phyloP scores from a whole-genome alignment of 345 rosid genomes.

The Lepidium sativum region DNA sequence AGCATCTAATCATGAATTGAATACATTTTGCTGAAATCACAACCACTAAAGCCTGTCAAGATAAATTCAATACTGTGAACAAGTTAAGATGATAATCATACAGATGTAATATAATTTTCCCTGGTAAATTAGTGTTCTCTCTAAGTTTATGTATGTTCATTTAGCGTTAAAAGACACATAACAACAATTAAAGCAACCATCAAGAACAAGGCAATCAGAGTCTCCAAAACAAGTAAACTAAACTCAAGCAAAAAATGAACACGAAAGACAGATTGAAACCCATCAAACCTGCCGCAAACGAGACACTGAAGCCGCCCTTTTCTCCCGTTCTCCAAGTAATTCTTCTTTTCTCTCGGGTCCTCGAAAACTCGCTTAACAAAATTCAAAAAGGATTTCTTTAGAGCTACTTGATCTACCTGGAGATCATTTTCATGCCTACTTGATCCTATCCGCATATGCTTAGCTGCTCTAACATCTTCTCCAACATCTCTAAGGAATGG shows the following conservation, averaged over 20 bases:
- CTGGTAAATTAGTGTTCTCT: background rate
- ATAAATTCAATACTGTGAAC: background rate
- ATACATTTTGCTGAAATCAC: background rate
- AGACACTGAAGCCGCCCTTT: constrained; percentile 68
- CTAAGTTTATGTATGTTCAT: constrained; percentile 7
- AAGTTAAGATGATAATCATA: background rate
- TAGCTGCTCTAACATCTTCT: constrained; percentile 48
- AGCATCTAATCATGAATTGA: background rate
- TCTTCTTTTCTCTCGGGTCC: constrained; percentile 48
- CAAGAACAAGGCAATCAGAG: constrained; percentile 14
- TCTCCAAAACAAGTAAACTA: constrained; percentile 14
- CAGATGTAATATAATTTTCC: background rate
- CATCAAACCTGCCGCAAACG: constrained; percentile 80
- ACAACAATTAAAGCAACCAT: constrained; percentile 7
- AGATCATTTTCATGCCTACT: constrained; percentile 28
- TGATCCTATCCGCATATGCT: constrained; percentile 37
- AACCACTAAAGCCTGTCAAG: constrained; percentile 3
- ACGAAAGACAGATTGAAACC: constrained; percentile 20
- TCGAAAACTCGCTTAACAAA: constrained; percentile 61
- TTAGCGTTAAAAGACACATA: constrained; percentile 2
- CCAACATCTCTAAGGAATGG: constrained; percentile 23
- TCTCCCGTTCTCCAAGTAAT: constrained; percentile 74
- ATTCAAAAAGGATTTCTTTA: constrained; percentile 66
- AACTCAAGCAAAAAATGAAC: constrained; percentile 2
- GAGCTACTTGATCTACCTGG: constrained; percentile 48